Evolutionary conservation across 768 basidiomycete genomes (phyloP), one percentile per base, ranked within the genome.

Genomic region (Boletales sp.): DNA sequence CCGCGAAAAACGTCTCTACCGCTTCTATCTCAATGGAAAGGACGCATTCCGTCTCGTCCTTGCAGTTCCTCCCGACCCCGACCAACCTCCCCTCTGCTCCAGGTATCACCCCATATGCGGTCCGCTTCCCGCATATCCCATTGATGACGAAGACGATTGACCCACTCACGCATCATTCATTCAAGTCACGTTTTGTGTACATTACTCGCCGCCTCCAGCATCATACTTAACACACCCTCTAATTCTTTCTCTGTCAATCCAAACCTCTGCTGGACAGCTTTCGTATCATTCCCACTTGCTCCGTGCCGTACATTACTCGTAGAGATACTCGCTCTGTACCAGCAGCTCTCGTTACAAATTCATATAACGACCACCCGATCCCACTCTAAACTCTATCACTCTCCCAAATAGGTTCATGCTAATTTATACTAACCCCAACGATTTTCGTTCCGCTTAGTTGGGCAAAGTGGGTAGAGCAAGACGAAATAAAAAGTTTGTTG

Each of bases 21-120:
- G 97, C 2, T 99, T 98, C 71, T 98, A 99, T 62, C 81, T 98
- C 57, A 99, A 97, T 64, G 92, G 91, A 40, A 97, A 97, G 69
- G 94, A 98, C 64, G 94, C 94, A 0, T 97, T 90, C 62, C 78
- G 91, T 35, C 81, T 94, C 42, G 81, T 90, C 18, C 81, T 90
- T 40, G 70, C 79, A 29, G 68, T 89, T 6, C 77, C 82, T 5
- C 63, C 67, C 7, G 69, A 68, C 29, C 52, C 62, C 47, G 64
- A 68, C 36, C 49, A 57, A 5, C 39, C 55, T 14, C 53, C 55
- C 6, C 42, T 52, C 2, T 52, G 36, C 41, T 15, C 48, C 6
- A 57, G 53, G 32, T 50, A 47, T 29, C 30, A 41, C 4, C 65
- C 58, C 40, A 51, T 50, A 45, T 58, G 54, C 3, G 48, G 41